Conservation (phyloP, 169 alveolate genomes). For the Eimeria tenella region DNA sequence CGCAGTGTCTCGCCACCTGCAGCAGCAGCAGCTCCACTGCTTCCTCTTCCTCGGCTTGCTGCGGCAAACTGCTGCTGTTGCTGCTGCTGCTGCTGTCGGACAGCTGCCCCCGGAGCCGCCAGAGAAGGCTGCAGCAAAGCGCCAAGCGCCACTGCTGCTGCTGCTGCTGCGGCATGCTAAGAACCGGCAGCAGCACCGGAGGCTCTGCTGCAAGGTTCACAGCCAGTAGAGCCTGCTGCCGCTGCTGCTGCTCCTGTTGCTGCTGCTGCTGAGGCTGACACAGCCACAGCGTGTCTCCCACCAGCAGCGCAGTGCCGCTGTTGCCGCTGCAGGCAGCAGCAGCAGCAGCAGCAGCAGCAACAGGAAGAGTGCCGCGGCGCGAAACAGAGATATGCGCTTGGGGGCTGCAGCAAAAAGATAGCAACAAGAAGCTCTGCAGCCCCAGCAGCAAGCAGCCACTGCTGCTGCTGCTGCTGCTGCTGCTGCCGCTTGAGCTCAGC, state of each 20-base stretch:
- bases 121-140: slow-evolving; percentile 2
- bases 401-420: background rate
- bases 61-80: slow-evolving; percentile 32
- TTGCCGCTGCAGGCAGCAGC: slow-evolving; percentile 55
- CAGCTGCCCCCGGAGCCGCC: background rate
- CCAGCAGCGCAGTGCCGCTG: background rate
- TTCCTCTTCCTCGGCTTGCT: background rate
- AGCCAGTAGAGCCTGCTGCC: slow-evolving; percentile 33
- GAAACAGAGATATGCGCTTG: background rate
- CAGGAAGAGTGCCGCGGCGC: background rate
- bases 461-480: slow-evolving; percentile 42
- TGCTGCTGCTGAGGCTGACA: slow-evolving; percentile 8
- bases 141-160: slow-evolving; percentile 65
- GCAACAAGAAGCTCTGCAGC: background rate
- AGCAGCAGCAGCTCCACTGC: slow-evolving; percentile 50
- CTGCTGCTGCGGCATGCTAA: slow-evolving; percentile 53
- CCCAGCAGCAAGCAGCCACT: slow-evolving; percentile 60
- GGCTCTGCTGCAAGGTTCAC: slow-evolving; percentile 50
- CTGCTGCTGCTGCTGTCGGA: slow-evolving; percentile 35
- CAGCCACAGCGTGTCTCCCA: slow-evolving; percentile 47
- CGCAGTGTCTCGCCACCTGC: slow-evolving; percentile 54
- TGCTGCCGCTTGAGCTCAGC: too few relatives aligned
- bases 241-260: slow-evolving; percentile 66
- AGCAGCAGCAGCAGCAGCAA: slow-evolving; percentile 50
- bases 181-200: slow-evolving; percentile 60